These are phyloP conservation scores for Arachnopeziza araneosa DNA, from an alignment of 2,329 filamentous ascomycete species.

Conservation along the genomic window DNA sequence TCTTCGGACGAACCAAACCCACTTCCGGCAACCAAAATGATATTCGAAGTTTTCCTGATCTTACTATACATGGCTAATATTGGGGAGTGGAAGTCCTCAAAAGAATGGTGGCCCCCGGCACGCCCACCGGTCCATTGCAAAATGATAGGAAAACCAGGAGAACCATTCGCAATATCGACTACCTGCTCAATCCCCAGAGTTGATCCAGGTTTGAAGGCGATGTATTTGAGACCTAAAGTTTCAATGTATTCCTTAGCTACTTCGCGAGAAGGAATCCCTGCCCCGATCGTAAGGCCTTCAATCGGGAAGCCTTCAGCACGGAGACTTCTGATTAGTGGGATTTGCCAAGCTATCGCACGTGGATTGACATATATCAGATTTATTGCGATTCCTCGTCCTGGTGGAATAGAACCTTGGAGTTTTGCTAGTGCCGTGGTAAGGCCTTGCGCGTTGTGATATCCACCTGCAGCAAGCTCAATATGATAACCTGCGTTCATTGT, in stretches of 20 bases:
- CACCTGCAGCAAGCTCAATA: constrained; percentile 79
- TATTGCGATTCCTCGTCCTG: constrained; percentile 76
- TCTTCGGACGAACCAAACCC: constrained; percentile 83
- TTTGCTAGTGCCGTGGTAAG: constrained; percentile 76
- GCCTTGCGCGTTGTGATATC: constrained; percentile 72
- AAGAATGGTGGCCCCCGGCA: constrained; percentile 88
- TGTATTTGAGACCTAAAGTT: constrained; percentile 84
- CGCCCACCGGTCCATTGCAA: constrained; percentile 91
- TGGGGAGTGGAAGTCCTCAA: constrained; percentile 86
- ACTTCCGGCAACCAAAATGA: constrained; percentile 80
- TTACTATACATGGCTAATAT: constrained; percentile 81
- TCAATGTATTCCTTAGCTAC: constrained; percentile 86
- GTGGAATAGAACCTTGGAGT: constrained; percentile 75
- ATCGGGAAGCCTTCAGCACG: constrained; percentile 79
- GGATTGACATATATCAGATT: constrained; percentile 89
- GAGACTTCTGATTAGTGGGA: constrained; percentile 70
- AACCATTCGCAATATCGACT: constrained; percentile 83
- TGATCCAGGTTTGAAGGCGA: constrained; percentile 89
- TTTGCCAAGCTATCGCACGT: constrained; percentile 82
- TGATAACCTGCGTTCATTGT: constrained; percentile 96
- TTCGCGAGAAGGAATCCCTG: constrained; percentile 85
- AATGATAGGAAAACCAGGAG: constrained; percentile 80
- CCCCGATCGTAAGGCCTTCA: constrained; percentile 83
- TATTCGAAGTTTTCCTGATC: constrained; percentile 75
- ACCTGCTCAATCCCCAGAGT: constrained; percentile 78